A percentile compares a stretch with the other conserved stretches of the same genome.
phyloP scores from a whole-genome alignment of 306 rosid species.

The Albizia julibrissin region DNA sequence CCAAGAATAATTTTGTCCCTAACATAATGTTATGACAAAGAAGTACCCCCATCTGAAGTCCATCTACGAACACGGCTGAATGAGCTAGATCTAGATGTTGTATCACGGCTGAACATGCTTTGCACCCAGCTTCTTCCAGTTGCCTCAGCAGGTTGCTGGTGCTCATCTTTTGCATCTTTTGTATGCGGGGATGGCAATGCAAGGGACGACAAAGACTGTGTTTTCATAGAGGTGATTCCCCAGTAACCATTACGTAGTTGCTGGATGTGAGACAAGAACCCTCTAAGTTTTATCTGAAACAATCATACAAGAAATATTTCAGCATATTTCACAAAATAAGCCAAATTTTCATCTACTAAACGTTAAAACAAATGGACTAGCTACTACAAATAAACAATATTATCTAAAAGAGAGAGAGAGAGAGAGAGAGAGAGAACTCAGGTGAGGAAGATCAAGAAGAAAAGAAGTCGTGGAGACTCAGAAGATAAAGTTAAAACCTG shows the following conservation, averaged over 20 bases:
- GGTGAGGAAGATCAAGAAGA: background rate
- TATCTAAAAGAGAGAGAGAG: too few relatives aligned
- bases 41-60: constrained; percentile 78
- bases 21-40: constrained; percentile 19
- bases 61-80: constrained; percentile 83
- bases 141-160: constrained; percentile 90
- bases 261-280: constrained; percentile 84
- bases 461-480: background rate
- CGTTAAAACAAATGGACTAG: constrained; percentile 22
- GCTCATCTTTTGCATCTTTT: constrained; percentile 69
- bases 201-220: constrained; percentile 64
- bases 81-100: constrained; percentile 74
- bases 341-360: constrained; percentile 25
- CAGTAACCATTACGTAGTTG: constrained; percentile 80
- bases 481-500: background rate
- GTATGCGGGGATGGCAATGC: constrained; percentile 84
- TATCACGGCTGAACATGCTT: constrained; percentile 91
- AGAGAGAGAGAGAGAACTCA: background rate
- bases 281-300: constrained; percentile 91
- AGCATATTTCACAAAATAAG: constrained; percentile 21
- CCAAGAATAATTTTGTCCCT: background rate
- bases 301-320: constrained; percentile 32
- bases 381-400: background rate
- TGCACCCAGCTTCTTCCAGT: constrained; percentile 99
- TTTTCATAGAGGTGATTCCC: constrained; percentile 75